Evolutionary conservation across 2,329 filamentous ascomycete species (phyloP).

Genomic region (Penicillium corylophilum): DNA sequence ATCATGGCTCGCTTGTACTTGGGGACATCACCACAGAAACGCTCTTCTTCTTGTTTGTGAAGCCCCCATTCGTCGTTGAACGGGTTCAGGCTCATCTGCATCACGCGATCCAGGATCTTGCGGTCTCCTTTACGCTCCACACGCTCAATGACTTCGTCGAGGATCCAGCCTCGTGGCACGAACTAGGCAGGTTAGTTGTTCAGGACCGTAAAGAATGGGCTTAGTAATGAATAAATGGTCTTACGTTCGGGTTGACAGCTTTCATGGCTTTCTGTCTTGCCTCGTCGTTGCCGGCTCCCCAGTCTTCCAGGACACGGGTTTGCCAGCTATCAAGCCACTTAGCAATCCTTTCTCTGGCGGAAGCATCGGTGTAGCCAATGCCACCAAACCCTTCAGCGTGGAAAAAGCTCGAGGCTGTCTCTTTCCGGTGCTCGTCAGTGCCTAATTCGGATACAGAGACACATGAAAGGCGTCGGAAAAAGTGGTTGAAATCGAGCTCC

Average conservation of each 20-base stretch:
- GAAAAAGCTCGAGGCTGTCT: conserved; percentile 74
- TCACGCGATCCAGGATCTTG: conserved; percentile 71
- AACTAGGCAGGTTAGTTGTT: conserved; percentile 53
- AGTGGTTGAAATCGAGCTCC: conserved; percentile 90
- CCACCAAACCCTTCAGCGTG: conserved; percentile 68
- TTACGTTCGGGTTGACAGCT: conserved; percentile 76
- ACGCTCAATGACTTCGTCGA: conserved; percentile 87
- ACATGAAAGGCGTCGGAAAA: conserved; percentile 76
- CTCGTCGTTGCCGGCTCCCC: conserved; percentile 62
- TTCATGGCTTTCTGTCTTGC: conserved; percentile 74
- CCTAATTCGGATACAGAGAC: conserved; percentile 63
- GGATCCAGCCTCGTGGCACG: conserved; percentile 82
- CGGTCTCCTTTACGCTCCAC: conserved; percentile 83
- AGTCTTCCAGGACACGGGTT: conserved; percentile 70
- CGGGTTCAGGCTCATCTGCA: conserved; percentile 80
- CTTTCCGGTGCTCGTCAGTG: conserved; percentile 62
- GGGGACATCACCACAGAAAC: conserved; percentile 85
- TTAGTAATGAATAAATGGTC: not conserved
- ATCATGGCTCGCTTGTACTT: conserved; percentile 76
- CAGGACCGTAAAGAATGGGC: not conserved
- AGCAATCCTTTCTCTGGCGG: conserved; percentile 65
- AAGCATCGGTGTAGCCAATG: conserved; percentile 59
- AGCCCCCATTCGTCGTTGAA: conserved; percentile 70
- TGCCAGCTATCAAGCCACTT: conserved; percentile 83
- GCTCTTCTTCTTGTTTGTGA: conserved; percentile 70